Conservation (phyloP, 2,329 filamentous ascomycete species). For the Paecilomyces dactylethromorphus region DNA sequence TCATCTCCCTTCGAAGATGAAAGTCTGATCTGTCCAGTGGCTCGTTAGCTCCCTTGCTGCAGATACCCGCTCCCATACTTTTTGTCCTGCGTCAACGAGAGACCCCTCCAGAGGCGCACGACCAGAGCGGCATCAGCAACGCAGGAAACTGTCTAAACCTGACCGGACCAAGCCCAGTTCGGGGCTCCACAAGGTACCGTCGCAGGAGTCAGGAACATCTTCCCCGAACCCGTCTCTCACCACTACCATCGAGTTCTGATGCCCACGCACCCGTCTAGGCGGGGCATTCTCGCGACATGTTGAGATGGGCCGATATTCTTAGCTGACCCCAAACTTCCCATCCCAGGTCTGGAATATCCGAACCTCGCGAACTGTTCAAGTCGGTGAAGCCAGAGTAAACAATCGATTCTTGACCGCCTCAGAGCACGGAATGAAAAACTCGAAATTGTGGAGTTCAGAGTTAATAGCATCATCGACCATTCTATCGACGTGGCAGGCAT, state of each 20-base stretch:
- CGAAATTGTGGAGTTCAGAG: not conserved
- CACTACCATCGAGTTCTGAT: slow-evolving; percentile 20
- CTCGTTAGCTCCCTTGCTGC: not conserved
- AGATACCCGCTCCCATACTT: not conserved
- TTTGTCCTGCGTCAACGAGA: not conserved
- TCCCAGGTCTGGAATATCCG: not conserved
- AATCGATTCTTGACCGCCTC: not conserved
- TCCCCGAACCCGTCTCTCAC: slow-evolving; percentile 21
- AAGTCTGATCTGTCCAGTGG: not conserved
- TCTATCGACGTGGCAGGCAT: not conserved
- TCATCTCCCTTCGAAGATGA: not conserved
- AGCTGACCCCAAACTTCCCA: slow-evolving; percentile 3
- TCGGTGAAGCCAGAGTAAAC: not conserved
- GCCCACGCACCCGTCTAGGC: slow-evolving; percentile 9
- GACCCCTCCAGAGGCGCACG: not conserved
- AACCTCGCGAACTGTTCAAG: slow-evolving; percentile 1
- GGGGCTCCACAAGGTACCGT: slow-evolving; percentile 1
- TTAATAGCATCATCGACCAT: not conserved
- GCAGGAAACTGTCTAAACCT: not conserved
- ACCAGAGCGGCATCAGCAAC: not conserved
- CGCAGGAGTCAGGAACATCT: slow-evolving; percentile 17
- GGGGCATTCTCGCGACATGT: slow-evolving; percentile 16
- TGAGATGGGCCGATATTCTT: slow-evolving; percentile 6
- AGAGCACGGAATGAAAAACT: not conserved
- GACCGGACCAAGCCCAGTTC: not conserved